Evolutionary conservation across 495 filamentous ascomycete genomes (phyloP).

Genomic region (Talaromyces borbonicus): DNA sequence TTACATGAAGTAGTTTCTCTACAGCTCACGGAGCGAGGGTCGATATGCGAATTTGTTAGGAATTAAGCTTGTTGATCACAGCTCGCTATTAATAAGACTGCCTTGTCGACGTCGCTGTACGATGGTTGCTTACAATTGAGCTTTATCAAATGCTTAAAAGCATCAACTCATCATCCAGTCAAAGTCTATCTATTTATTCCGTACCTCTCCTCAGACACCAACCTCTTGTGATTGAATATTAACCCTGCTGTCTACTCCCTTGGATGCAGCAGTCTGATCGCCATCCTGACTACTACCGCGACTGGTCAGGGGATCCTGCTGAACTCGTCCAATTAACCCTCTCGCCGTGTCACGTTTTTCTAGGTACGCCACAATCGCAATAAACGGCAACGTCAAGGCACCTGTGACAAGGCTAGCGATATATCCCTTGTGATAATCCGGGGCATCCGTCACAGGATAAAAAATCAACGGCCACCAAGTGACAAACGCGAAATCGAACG

Average conservation of each 20-base stretch:
- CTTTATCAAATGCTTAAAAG: not conserved
- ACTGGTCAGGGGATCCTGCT: not conserved
- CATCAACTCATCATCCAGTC: not conserved
- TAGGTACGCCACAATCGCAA: slow-evolving; percentile 20
- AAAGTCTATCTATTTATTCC: not conserved
- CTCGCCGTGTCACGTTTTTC: slow-evolving; percentile 21
- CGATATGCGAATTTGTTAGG: no score
- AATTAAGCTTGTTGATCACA: no score
- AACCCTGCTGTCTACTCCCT: not conserved
- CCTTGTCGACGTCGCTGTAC: no score
- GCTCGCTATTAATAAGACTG: no score
- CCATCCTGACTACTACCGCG: not conserved
- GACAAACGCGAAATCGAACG: slow-evolving; percentile 28
- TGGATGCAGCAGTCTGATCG: not conserved
- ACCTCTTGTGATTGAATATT: slow-evolving; percentile 2
- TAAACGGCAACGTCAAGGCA: slow-evolving; percentile 20
- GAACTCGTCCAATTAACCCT: slow-evolving; percentile 16
- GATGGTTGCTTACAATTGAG: not conserved
- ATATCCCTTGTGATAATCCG: slow-evolving; percentile 24
- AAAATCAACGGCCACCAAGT: slow-evolving; percentile 31
- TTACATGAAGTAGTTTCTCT: no score
- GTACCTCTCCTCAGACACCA: not conserved
- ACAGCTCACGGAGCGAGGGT: no score
- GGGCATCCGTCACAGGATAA: slow-evolving; percentile 24
- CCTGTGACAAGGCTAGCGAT: slow-evolving; percentile 26